Conservation (phyloP, 371 early-diverging fungal genomes). For the Cokeromyces recurvatus region DNA sequence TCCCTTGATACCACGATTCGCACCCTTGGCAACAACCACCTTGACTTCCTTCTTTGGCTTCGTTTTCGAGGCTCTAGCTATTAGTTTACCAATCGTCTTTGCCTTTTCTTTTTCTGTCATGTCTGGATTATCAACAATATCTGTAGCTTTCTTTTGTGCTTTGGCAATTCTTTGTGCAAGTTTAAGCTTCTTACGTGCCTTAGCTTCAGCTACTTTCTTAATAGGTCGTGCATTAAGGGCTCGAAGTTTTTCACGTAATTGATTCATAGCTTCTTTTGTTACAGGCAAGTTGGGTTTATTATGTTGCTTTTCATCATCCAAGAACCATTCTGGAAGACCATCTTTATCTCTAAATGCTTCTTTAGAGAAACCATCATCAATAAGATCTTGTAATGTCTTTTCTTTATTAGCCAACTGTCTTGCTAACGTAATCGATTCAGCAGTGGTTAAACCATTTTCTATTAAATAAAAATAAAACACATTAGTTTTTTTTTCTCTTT, state of each 20-base stretch:
- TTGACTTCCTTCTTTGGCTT: slow-evolving; percentile 73
- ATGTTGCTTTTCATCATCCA: slow-evolving; percentile 86
- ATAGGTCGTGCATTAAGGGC: slow-evolving; percentile 94
- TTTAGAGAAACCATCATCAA: slow-evolving; percentile 89
- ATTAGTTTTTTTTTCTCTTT: too few species aligned
- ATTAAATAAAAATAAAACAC: not conserved
- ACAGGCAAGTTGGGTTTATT: slow-evolving; percentile 86
- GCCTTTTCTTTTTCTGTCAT: slow-evolving; percentile 89
- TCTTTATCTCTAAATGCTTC: slow-evolving; percentile 84
- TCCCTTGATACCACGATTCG: slow-evolving; percentile 84
- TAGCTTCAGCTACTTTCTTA: slow-evolving; percentile 98
- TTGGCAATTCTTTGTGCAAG: slow-evolving; percentile 69
- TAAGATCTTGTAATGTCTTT: slow-evolving; percentile 68
- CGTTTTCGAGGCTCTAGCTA: slow-evolving; percentile 64
- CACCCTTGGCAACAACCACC: slow-evolving; percentile 89
- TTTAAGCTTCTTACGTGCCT: slow-evolving; percentile 90
- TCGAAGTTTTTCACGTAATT: slow-evolving; percentile 73
- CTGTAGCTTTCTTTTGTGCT: slow-evolving; percentile 85
- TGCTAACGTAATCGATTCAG: slow-evolving; percentile 89
- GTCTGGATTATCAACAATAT: slow-evolving; percentile 82
- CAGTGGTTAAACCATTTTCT: slow-evolving; percentile 63
- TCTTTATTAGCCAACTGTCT: slow-evolving; percentile 77
- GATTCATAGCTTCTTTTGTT: slow-evolving; percentile 91
- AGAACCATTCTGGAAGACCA: slow-evolving; percentile 90
- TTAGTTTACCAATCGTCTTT: slow-evolving; percentile 71